Conservation (phyloP, 1,139 yeast species). For the Candida sojae region DNA sequence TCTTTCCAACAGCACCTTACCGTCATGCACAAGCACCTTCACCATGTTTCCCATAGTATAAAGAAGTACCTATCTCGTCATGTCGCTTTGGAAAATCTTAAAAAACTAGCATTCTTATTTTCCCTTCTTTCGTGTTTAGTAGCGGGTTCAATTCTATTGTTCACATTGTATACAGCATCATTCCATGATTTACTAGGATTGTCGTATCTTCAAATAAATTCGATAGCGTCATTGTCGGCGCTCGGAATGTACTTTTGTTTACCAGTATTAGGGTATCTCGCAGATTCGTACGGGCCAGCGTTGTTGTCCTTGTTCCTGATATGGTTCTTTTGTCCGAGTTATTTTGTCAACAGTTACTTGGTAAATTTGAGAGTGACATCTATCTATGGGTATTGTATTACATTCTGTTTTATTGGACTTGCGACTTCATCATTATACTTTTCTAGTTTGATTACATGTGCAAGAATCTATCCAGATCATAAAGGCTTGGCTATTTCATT, state of each 20-base stretch:
- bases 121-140: constrained; percentile 61
- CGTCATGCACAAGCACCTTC: constrained; percentile 3
- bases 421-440: constrained; percentile 84
- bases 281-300: constrained; percentile 85
- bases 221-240: constrained; percentile 73
- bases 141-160: constrained; percentile 80
- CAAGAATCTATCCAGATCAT: constrained; percentile 71
- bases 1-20: background rate
- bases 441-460: constrained; percentile 78
- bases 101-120: constrained; percentile 36
- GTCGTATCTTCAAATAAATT: constrained; percentile 71
- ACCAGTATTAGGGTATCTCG: constrained; percentile 79
- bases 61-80: constrained; percentile 24
- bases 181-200: constrained; percentile 61
- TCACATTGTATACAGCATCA: constrained; percentile 75
- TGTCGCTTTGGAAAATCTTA: constrained; percentile 27
- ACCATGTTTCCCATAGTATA: constrained; percentile 19
- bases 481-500: constrained; percentile 83
- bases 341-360: constrained; percentile 42
- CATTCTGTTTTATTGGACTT: constrained; percentile 63
- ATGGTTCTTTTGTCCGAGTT: constrained; percentile 71
- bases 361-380: constrained; percentile 4
- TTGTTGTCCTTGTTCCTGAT: constrained; percentile 65
- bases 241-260: constrained; percentile 85
- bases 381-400: constrained; percentile 25